Evolutionary conservation across 1,284 basidiomycete genomes (phyloP).

Genomic region (Tausonia pullulans): DNA sequence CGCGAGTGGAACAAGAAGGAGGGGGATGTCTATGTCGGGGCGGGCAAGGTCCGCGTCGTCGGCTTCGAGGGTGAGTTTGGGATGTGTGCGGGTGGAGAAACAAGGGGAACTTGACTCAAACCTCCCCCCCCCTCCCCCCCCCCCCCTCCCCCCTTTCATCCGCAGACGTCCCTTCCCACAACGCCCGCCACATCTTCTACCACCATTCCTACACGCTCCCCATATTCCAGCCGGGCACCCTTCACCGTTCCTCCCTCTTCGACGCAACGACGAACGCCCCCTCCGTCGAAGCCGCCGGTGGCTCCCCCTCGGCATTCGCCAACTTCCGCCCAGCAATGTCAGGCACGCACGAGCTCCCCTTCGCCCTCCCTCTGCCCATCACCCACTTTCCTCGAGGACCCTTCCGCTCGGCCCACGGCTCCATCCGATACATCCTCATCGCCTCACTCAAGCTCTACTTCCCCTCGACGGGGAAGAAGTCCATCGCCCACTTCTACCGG

Average conservation of each 20-base stretch:
- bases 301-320: not conserved
- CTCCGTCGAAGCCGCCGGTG: slow-evolving; percentile 14
- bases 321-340: slow-evolving; percentile 41
- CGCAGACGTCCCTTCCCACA: slow-evolving; percentile 45
- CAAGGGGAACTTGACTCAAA: not conserved
- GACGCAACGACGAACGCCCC: slow-evolving; percentile 56
- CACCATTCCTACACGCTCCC: slow-evolving; percentile 59
- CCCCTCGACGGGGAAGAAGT: slow-evolving; percentile 47
- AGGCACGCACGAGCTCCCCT: slow-evolving; percentile 64
- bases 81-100: no score
- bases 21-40: slow-evolving; percentile 53
- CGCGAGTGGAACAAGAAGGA: slow-evolving; percentile 51
- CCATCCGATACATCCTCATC: slow-evolving; percentile 76
- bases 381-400: slow-evolving; percentile 62
- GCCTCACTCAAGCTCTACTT: slow-evolving; percentile 75
- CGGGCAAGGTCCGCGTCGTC: slow-evolving; percentile 70
- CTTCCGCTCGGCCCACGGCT: slow-evolving; percentile 47
- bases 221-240: slow-evolving; percentile 41
- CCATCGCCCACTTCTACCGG: slow-evolving; percentile 87
- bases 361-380: slow-evolving; percentile 61
- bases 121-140: not conserved
- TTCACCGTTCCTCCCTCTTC: slow-evolving; percentile 38
- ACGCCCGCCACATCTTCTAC: slow-evolving; percentile 71
- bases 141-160: not conserved
- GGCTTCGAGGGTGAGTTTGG: slow-evolving; percentile 61